These are phyloP conservation scores for Linnemannia hyalina DNA, from an alignment of 192 early-diverging fungal genomes.

Conservation along the genomic window DNA sequence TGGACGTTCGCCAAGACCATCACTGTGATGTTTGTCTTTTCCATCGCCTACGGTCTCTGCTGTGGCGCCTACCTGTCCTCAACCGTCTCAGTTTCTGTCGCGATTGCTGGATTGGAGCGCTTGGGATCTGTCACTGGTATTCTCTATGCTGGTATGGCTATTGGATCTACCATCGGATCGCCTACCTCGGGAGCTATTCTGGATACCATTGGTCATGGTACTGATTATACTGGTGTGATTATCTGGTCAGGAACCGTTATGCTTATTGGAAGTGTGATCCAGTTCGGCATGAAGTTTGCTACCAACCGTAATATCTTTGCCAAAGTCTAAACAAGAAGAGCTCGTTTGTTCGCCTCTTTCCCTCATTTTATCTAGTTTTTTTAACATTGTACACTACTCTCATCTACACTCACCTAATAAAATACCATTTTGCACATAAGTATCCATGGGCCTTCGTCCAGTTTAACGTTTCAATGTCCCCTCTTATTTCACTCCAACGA, in stretches of 20 bases:
- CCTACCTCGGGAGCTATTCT: conserved; percentile 53
- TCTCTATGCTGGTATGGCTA: conserved; percentile 48
- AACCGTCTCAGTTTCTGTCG: conserved; percentile 44
- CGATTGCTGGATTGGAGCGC: conserved; percentile 33
- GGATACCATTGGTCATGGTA: conserved; percentile 27
- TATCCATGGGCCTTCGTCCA: too few species aligned
- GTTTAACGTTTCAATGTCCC: background rate
- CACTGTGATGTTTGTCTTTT: conserved; percentile 51
- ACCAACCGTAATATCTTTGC: conserved; percentile 33
- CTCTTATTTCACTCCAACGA: background rate
- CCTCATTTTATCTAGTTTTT: background rate
- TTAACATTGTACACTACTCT: background rate
- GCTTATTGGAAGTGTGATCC: conserved; percentile 26
- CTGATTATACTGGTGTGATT: conserved; percentile 45
- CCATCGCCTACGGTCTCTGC: conserved; percentile 47
- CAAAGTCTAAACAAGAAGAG: conserved; percentile 12
- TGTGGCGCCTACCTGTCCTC: conserved; percentile 54
- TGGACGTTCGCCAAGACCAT: conserved; percentile 63
- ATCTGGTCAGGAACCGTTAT: conserved; percentile 37
- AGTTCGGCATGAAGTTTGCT: conserved; percentile 22
- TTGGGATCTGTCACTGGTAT: conserved; percentile 45
- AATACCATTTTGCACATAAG: too few species aligned
- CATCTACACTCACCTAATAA: background rate
- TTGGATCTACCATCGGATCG: conserved; percentile 41
- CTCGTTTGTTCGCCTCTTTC: background rate